phyloP scores from a whole-genome alignment of 441 rosid genomes.

The Croton laevigatus region DNA sequence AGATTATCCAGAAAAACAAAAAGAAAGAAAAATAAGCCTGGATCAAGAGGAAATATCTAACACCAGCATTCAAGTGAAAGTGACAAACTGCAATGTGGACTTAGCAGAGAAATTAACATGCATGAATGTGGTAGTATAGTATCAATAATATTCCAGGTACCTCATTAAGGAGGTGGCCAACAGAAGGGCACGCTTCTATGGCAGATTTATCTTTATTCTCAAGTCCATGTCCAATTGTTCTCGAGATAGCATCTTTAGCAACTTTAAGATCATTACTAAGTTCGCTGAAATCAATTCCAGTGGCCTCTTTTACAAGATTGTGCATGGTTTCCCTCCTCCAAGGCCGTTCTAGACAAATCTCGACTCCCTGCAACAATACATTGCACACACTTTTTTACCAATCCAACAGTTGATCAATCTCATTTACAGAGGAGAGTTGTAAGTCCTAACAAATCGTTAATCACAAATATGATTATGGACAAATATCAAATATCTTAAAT shows the following conservation, averaged over 20 bases:
- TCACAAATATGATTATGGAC: neutral
- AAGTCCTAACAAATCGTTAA: neutral
- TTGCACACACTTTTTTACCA: conserved; percentile 15
- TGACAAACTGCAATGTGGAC: conserved; percentile 7
- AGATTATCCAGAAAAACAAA: conserved; percentile 6
- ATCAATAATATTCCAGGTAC: conserved; percentile 26
- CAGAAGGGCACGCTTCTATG: conserved; percentile 66
- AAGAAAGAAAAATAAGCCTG: neutral
- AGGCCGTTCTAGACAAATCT: conserved; percentile 78
- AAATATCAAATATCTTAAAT: conserved; percentile 2
- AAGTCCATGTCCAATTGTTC: conserved; percentile 47
- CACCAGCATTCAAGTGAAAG: neutral
- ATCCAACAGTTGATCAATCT: conserved; percentile 4
- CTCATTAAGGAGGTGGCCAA: conserved; percentile 90
- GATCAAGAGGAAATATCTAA: neutral
- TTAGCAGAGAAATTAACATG: neutral
- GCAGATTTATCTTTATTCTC: conserved; percentile 70
- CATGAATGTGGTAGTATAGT: no score
- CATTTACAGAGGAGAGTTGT: neutral
- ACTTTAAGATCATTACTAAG: conserved; percentile 51
- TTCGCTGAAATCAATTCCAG: conserved; percentile 68
- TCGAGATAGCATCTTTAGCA: conserved; percentile 63
- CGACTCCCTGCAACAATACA: conserved; percentile 60
- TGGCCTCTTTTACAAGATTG: conserved; percentile 80
- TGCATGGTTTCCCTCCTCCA: conserved; percentile 99